Conservation (phyloP, 441 rosid species). For the Omphalea diandra region DNA sequence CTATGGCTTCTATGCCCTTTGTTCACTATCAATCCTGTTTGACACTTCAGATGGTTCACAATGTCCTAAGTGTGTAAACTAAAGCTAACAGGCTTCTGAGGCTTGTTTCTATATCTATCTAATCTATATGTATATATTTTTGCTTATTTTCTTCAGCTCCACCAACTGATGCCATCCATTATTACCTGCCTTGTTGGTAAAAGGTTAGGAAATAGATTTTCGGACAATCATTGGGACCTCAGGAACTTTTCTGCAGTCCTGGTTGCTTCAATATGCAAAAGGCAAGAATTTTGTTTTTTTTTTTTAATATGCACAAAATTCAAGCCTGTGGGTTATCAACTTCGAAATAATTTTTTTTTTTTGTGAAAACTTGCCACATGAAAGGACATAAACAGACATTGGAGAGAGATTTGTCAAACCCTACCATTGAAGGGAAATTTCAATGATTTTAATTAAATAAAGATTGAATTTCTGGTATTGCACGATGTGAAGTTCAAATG, state of each 20-base stretch:
- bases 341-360: not conserved
- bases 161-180: conserved; percentile 94
- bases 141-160: conserved; percentile 55
- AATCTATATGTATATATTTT: not conserved
- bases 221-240: conserved; percentile 96
- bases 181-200: conserved; percentile 91
- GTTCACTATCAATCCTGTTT: conserved; percentile 14
- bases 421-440: not conserved
- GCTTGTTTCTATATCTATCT: conserved; percentile 15
- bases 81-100: not conserved
- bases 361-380: not conserved
- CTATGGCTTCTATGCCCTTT: conserved; percentile 1
- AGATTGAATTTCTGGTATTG: conserved; percentile 1
- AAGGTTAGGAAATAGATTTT: conserved; percentile 76
- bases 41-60: conserved; percentile 15
- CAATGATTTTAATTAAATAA: not conserved
- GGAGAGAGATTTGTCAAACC: not conserved
- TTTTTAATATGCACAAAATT: conserved; percentile 12
- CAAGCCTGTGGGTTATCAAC: not conserved
- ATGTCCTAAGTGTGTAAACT: not conserved
- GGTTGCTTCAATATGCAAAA: conserved; percentile 86
- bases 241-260: conserved; percentile 82
- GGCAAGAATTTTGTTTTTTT: conserved; percentile 39
- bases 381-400: not conserved
- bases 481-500: not conserved